phyloP scores from a whole-genome alignment of 352 stramenopile genomes.

The Peronosclerospora sorghi region DNA sequence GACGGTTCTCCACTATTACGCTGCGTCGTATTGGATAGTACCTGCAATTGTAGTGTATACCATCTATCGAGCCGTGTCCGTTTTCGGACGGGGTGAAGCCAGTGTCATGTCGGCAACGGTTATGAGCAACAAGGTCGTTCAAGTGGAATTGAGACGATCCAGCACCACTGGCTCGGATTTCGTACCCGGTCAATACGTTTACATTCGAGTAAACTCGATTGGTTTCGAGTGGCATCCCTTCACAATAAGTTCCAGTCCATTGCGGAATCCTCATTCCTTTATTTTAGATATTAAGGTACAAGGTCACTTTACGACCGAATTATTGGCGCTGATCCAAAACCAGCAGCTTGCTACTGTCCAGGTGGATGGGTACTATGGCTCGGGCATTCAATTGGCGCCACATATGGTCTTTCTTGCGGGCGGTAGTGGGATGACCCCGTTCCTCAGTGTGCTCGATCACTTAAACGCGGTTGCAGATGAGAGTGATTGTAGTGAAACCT shows the following conservation, averaged over 20 bases:
- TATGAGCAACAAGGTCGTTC: constrained; percentile 36
- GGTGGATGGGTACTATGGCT: constrained; percentile 67
- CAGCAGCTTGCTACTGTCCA: constrained; percentile 33
- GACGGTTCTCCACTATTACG: constrained; percentile 60
- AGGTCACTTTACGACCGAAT: constrained; percentile 37
- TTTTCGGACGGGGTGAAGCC: constrained; percentile 27
- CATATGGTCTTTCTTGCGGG: constrained; percentile 65
- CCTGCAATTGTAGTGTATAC: constrained; percentile 40
- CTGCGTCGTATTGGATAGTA: constrained; percentile 44
- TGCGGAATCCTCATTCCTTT: constrained; percentile 31
- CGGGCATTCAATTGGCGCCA: constrained; percentile 26
- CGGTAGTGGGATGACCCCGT: constrained; percentile 63
- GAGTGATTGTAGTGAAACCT: constrained; percentile 5
- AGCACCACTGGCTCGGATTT: constrained; percentile 18
- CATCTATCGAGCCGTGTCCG: constrained; percentile 48
- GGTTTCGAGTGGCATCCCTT: constrained; percentile 63
- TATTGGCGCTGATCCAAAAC: constrained; percentile 35
- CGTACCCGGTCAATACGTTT: constrained; percentile 55
- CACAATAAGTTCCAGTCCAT: constrained; percentile 55
- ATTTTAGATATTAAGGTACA: constrained; percentile 52
- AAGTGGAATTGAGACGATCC: constrained; percentile 43
- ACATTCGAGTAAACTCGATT: constrained; percentile 50
- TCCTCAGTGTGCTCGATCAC: constrained; percentile 54
- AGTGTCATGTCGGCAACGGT: constrained; percentile 29
- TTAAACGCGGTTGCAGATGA: constrained; percentile 24